Conservation (phyloP, 2,329 filamentous ascomycete genomes). For the Rhinocladiella similis region DNA sequence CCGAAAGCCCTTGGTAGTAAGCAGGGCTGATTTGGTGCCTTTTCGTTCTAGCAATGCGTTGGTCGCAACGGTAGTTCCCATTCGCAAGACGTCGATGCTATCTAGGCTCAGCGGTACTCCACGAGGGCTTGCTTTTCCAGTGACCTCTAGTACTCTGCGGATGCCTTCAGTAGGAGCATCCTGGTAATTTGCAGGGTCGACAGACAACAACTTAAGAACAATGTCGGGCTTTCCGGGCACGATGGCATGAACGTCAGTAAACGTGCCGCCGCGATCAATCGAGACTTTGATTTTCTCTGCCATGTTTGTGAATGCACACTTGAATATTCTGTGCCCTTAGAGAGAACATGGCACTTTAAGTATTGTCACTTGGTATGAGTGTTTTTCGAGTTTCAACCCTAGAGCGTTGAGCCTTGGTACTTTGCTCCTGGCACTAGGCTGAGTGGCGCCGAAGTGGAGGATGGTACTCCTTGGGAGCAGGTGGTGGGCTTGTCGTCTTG, state of each 20-base stretch:
- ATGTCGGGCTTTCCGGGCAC: slow-evolving; percentile 39
- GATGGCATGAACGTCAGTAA: slow-evolving; percentile 41
- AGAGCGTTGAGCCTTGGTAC: not conserved
- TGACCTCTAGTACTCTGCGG: slow-evolving; percentile 9
- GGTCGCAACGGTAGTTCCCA: slow-evolving; percentile 89
- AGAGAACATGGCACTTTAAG: not conserved
- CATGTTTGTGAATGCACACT: not conserved
- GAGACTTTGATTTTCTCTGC: slow-evolving; percentile 13
- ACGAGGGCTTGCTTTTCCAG: not conserved
- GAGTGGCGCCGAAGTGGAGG: not conserved
- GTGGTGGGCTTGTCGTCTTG: not conserved
- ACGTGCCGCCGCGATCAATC: slow-evolving; percentile 41
- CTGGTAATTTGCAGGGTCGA: slow-evolving; percentile 40
- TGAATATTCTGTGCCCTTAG: not conserved
- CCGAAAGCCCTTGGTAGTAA: slow-evolving; percentile 83
- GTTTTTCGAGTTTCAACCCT: not conserved
- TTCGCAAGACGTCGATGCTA: slow-evolving; percentile 61
- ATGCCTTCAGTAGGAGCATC: slow-evolving; percentile 65
- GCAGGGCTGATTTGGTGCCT: slow-evolving; percentile 80
- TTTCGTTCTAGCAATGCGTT: slow-evolving; percentile 87
- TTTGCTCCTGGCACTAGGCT: not conserved
- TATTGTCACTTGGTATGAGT: not conserved
- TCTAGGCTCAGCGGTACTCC: slow-evolving; percentile 19
- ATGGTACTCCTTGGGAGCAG: not conserved
- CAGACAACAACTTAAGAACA: slow-evolving; percentile 41